A percentile compares a stretch with the other conserved stretches of the same genome.
Evolutionary conservation across 1,284 basidiomycete species (phyloP).

Genomic region (Boletus semigastroideus): DNA sequence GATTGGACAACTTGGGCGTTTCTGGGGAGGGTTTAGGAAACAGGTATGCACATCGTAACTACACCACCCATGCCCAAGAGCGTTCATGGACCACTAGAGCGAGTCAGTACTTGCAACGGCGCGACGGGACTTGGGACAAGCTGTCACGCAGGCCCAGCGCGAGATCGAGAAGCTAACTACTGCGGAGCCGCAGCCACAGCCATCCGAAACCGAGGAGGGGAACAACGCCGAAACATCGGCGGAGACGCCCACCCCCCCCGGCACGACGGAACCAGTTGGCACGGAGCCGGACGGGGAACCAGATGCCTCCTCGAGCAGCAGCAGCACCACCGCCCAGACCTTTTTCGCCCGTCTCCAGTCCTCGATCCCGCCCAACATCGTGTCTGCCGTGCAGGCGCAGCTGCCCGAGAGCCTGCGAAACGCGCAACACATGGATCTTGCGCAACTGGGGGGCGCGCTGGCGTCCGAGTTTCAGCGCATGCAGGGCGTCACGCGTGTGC

Average conservation of each 20-base stretch:
- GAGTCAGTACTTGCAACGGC: conserved; percentile 71
- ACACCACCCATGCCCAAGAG: conserved; percentile 3
- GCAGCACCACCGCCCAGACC: conserved; percentile 40
- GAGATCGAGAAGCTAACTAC: conserved; percentile 69
- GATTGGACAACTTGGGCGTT: conserved; percentile 76
- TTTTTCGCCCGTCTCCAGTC: conserved; percentile 72
- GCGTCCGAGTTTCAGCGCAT: conserved; percentile 71
- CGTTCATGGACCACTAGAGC: conserved; percentile 49
- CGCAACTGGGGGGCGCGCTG: conserved; percentile 63
- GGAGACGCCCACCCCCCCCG: conserved; percentile 22
- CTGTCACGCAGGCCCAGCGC: conserved; percentile 80
- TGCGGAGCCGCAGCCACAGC: conserved; percentile 16
- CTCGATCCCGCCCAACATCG: conserved; percentile 68
- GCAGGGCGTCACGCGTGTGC: conserved; percentile 68
- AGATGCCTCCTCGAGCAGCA: conserved; percentile 24
- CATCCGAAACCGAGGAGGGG: conserved; percentile 14
- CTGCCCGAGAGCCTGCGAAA: conserved; percentile 66
- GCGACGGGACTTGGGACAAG: conserved; percentile 75
- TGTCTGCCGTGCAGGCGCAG: conserved; percentile 64
- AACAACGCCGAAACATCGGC: conserved; percentile 23
- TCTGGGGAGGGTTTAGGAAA: conserved; percentile 88
- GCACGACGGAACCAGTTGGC: conserved; percentile 26
- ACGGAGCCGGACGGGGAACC: conserved; percentile 21
- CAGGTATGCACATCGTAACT: conserved; percentile 56
- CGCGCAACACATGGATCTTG: conserved; percentile 63